Base-by-base conservation (phyloP, 2,329 filamentous ascomycete species). In the Penicillium sp. region DNA sequence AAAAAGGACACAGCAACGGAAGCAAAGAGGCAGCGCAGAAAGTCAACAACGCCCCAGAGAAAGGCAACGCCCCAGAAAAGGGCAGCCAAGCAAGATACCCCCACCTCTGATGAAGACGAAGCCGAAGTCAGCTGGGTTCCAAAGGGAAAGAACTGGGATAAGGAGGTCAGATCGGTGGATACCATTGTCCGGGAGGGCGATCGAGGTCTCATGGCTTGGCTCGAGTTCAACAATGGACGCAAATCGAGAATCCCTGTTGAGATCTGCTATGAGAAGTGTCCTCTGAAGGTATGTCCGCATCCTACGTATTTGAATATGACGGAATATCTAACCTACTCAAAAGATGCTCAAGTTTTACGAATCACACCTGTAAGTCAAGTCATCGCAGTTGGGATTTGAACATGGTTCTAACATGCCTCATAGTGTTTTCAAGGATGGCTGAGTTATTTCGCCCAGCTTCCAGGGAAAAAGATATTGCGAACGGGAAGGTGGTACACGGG, bases 271-370 rank as follows among this genome's bases (percentile, higher is more conserved):
- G 63, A 71, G 22, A 71, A 64, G 45, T 76, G 73, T 49, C 75
- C 75, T 0, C 56, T 60, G 49, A 68, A 69, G 60, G 72, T 71
- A 61, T 57, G 60, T 53, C 16, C 19, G 18, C 13, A 8, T 6
- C 12, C 8, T 9, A 10, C 3, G 6, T 49, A 16, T 9, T 13
- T 35, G 13, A 19, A 22, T 18, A n/a, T 18, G 28, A 37, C n/a
- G 18, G 12, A 6, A 8, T 41, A 42, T 45, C 48, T 64, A 43
- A 65, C 49, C 1, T 8, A 12, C 16, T 11, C 14, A 37, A 13
- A 45, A 75, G 67, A 76, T 77, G 74, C 68, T 77, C 10, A 62
- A 69, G 49, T 77, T 77, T 46, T 77, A 77, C 50, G 75, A 77
- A 59, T 59, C 64, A 33, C 74, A 77, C 58, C 61, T 77, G 72